Evolutionary conservation across 208 protist species (phyloP).

Genomic region (Leishmania martiniquensis): DNA sequence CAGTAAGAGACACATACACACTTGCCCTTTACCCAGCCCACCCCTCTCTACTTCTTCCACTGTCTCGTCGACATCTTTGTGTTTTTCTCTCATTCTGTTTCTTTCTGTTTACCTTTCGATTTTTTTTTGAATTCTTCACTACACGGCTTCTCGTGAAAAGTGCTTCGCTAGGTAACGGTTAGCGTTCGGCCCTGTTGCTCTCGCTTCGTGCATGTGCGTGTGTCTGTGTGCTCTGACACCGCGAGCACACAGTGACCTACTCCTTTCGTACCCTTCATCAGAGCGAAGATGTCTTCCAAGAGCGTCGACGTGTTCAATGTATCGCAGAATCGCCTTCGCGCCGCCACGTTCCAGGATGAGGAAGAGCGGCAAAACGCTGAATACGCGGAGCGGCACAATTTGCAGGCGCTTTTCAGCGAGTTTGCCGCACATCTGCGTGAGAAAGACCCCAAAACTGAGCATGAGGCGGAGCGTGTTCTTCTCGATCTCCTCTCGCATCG

Average conservation of each 20-base stretch:
- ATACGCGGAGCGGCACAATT: constrained; percentile 80
- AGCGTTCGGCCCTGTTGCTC: not conserved
- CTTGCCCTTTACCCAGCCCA: too few relatives aligned
- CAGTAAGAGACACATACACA: too few relatives aligned
- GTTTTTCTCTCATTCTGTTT: too few relatives aligned
- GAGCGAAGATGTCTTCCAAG: constrained; percentile 40
- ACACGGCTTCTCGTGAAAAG: too few relatives aligned
- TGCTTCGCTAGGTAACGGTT: too few relatives aligned
- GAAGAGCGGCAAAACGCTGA: constrained; percentile 76
- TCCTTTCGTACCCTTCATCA: not conserved
- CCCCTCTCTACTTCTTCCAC: too few relatives aligned
- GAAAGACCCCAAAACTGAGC: constrained; percentile 79
- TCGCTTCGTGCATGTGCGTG: too few relatives aligned
- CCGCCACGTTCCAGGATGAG: constrained; percentile 64
- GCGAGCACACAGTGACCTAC: not conserved
- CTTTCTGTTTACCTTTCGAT: too few relatives aligned
- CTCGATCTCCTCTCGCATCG: constrained; percentile 81
- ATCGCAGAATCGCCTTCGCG: constrained; percentile 65
- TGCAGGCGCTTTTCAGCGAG: constrained; percentile 75
- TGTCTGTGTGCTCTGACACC: not conserved
- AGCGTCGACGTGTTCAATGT: constrained; percentile 61
- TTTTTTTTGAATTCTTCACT: not conserved
- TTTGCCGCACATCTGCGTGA: constrained; percentile 74
- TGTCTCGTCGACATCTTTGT: too few relatives aligned
- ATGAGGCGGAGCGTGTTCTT: constrained; percentile 73